A percentile compares a stretch with the other conserved stretches of the same genome.
These are phyloP conservation scores for Pholiota conissans DNA, from an alignment of 768 basidiomycete genomes.

Conservation along the genomic window DNA sequence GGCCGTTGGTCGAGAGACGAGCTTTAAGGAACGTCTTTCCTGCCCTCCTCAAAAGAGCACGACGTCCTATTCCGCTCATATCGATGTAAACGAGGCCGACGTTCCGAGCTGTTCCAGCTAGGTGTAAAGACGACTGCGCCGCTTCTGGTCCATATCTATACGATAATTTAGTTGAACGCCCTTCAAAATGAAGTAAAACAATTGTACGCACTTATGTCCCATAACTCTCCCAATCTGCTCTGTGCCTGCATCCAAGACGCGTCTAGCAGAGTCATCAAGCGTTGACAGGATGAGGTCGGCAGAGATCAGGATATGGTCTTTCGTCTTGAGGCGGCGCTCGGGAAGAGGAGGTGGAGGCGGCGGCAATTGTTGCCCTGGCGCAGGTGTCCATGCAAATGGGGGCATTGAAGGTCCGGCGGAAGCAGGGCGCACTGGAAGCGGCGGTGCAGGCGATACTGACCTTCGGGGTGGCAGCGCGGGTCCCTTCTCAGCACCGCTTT, in stretches of 20 bases:
- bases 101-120: conserved; percentile 68
- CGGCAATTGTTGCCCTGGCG: conserved; percentile 9
- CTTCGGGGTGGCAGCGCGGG: conserved; percentile 29
- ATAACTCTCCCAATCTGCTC: conserved; percentile 48
- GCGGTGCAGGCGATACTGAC: conserved; percentile 30
- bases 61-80: conserved; percentile 67
- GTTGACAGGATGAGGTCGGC: conserved; percentile 69
- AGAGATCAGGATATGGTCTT: conserved; percentile 54
- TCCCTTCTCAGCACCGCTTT: background rate
- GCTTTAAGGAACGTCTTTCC: conserved; percentile 60
- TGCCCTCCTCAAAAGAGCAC: conserved; percentile 64
- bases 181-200: too few relatives aligned
- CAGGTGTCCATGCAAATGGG: background rate
- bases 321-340: conserved; percentile 35
- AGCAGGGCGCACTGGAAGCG: conserved; percentile 32
- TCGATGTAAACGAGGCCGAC: conserved; percentile 79
- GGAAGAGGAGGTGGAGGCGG: conserved; percentile 23
- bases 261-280: conserved; percentile 56
- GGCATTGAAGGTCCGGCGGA: conserved; percentile 1
- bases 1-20: conserved; percentile 20
- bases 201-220: conserved; percentile 59
- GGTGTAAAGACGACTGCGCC: conserved; percentile 54
- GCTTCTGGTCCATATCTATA: conserved; percentile 63
- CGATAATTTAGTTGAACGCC: too few relatives aligned
- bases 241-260: conserved; percentile 51